Evolutionary conservation across 805 yeast genomes (phyloP).

Genomic region (Candida coquimbonensis): DNA sequence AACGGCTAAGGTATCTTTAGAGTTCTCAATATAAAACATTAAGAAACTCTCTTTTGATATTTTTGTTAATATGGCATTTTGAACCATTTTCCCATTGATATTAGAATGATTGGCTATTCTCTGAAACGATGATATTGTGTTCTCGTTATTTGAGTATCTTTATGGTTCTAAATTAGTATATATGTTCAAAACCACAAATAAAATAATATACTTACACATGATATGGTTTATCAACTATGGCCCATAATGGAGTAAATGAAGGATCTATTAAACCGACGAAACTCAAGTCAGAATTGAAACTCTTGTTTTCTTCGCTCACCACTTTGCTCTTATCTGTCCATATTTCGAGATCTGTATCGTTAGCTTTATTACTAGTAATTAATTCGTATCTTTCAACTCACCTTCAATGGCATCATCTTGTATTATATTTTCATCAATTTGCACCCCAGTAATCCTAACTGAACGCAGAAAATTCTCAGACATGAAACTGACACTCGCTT

Average conservation of each 20-base stretch:
- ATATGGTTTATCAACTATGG: slow-evolving; percentile 23
- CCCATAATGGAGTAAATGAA: slow-evolving; percentile 19
- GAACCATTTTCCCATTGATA: slow-evolving; percentile 5
- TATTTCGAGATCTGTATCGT: slow-evolving; percentile 15
- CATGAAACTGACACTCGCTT: neutral
- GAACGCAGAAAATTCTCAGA: slow-evolving; percentile 11
- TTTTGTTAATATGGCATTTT: slow-evolving; percentile 12
- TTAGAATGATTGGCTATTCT: slow-evolving; percentile 13
- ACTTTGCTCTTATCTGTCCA: slow-evolving; percentile 23
- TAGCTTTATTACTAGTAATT: neutral
- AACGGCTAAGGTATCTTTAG: slow-evolving; percentile 5
- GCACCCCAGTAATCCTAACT: slow-evolving; percentile 7
- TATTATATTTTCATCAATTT: neutral
- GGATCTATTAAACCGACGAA: slow-evolving; percentile 18
- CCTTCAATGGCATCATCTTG: neutral
- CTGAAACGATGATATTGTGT: slow-evolving; percentile 10
- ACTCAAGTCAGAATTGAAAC: slow-evolving; percentile 2
- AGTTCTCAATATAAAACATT: slow-evolving; percentile 17
- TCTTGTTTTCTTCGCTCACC: slow-evolving; percentile 14
- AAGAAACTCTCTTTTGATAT: slow-evolving; percentile 8
- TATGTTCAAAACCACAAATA: no score
- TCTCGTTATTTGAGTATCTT: slow-evolving; percentile 7
- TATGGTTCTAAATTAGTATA: neutral
- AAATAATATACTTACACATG: slow-evolving; percentile 15
- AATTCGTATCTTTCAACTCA: neutral